Evolutionary conservation across 1,139 yeast genomes (phyloP).

Genomic region (Blastobotrys proliferans): DNA sequence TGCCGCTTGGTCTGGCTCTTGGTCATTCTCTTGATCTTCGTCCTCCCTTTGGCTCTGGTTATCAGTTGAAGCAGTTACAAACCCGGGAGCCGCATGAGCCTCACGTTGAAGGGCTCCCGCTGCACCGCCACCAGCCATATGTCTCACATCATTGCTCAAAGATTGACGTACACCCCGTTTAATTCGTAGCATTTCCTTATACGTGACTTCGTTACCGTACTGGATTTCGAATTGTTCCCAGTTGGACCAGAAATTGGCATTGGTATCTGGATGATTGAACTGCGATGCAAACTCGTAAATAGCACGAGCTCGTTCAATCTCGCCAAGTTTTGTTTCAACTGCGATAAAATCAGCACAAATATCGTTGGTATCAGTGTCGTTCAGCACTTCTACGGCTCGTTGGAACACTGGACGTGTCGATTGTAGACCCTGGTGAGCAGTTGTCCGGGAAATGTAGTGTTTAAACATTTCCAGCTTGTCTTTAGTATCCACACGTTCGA

Average conservation of each 20-base stretch:
- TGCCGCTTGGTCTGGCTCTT: constrained; percentile 10
- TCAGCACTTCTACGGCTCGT: constrained; percentile 41
- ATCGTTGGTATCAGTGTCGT: constrained; percentile 34
- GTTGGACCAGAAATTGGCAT: constrained; percentile 46
- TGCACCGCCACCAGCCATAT: too few relatives aligned
- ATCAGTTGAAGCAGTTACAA: constrained; percentile 44
- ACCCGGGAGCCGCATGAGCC: constrained; percentile 48
- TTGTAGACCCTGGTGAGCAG: constrained; percentile 35
- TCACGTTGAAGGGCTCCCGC: constrained; percentile 21
- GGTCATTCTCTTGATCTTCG: not conserved
- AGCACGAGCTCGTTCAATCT: constrained; percentile 57
- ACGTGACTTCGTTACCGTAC: constrained; percentile 66
- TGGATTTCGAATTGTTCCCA: constrained; percentile 77
- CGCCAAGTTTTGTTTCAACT: constrained; percentile 48
- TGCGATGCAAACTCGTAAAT: constrained; percentile 49
- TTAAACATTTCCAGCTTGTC: constrained; percentile 38
- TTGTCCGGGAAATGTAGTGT: constrained; percentile 33
- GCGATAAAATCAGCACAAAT: constrained; percentile 42
- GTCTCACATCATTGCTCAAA: constrained; percentile 38
- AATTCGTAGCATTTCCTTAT: constrained; percentile 67
- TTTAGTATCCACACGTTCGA: constrained; percentile 34
- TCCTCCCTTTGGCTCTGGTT: constrained; percentile 23
- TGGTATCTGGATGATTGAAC: constrained; percentile 39
- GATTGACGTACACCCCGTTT: constrained; percentile 51
- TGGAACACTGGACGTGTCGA: constrained; percentile 41